A percentile compares a stretch with the other conserved stretches of the same genome.
Evolutionary conservation across 1,284 basidiomycete species (phyloP).

Genomic region (Rhodotorula sp.): DNA sequence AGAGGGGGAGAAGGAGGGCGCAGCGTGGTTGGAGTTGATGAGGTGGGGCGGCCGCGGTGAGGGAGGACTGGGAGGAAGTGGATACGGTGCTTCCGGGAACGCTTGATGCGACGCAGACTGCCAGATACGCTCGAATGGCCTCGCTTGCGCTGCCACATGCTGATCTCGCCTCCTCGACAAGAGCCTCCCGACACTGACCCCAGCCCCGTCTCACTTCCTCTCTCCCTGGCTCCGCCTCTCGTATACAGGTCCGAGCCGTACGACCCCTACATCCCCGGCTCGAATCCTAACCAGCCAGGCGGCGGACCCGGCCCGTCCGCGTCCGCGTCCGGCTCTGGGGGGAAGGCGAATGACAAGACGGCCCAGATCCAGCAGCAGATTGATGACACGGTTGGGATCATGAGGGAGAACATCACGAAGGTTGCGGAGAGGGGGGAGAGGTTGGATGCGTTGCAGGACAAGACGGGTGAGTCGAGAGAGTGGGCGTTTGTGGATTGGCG

Average conservation of each 20-base stretch:
- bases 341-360: slow-evolving; percentile 56
- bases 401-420: slow-evolving; percentile 96
- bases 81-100: too few relatives aligned
- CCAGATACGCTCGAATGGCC: too few relatives aligned
- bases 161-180: too few relatives aligned
- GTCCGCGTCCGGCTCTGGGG: not conserved
- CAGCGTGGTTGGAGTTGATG: too few relatives aligned
- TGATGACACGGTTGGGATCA: slow-evolving; percentile 90
- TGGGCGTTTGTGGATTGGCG: too few relatives aligned
- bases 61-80: too few relatives aligned
- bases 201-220: too few relatives aligned
- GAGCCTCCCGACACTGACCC: not conserved
- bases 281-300: slow-evolving; percentile 19
- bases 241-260: slow-evolving; percentile 66
- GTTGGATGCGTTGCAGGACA: slow-evolving; percentile 91
- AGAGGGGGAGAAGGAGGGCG: too few relatives aligned
- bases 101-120: too few relatives aligned
- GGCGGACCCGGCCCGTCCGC: slow-evolving; percentile 11
- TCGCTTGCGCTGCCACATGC: too few relatives aligned
- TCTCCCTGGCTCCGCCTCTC: not conserved
- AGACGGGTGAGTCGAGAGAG: slow-evolving; percentile 70
- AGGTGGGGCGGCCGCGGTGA: too few relatives aligned
- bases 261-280: slow-evolving; percentile 87
- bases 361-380: slow-evolving; percentile 91
- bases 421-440: slow-evolving; percentile 94